Evolutionary conservation across 1,139 yeast species (phyloP).

Genomic region (Waltiozyma sp.): DNA sequence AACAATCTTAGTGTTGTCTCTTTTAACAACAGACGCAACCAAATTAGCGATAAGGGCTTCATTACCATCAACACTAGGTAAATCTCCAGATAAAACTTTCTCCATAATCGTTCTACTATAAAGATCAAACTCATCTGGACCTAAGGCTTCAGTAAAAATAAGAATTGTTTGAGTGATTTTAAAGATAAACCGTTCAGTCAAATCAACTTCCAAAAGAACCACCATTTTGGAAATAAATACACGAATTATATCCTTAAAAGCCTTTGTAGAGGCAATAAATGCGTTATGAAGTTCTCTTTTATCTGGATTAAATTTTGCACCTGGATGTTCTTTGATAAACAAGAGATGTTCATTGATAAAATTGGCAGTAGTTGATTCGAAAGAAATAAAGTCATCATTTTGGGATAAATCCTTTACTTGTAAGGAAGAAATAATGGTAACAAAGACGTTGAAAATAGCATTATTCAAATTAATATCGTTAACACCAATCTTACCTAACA

Average conservation of each 20-base stretch:
- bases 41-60: conserved; percentile 36
- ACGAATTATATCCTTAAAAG: conserved; percentile 52
- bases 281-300: conserved; percentile 42
- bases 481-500: conserved; percentile 77
- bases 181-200: conserved; percentile 43
- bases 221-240: conserved; percentile 52
- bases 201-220: conserved; percentile 53
- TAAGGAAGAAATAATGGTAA: conserved; percentile 59
- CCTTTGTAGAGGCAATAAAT: conserved; percentile 62
- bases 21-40: conserved; percentile 36
- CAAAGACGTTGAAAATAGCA: conserved; percentile 58
- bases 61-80: conserved; percentile 49
- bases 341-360: conserved; percentile 58
- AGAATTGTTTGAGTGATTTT: conserved; percentile 53
- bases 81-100: conserved; percentile 43
- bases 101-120: conserved; percentile 32
- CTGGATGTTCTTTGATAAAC: conserved; percentile 29
- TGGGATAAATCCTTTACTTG: conserved; percentile 50
- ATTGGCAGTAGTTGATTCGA: conserved; percentile 34
- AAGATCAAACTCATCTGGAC: conserved; percentile 44
- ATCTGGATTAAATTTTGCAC: conserved; percentile 24
- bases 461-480: conserved; percentile 75
- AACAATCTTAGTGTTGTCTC: conserved; percentile 24
- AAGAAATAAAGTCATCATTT: conserved; percentile 37
- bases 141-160: conserved; percentile 59